phyloP scores from a whole-genome alignment of 805 yeast genomes.

The Kodamaea laetipori region DNA sequence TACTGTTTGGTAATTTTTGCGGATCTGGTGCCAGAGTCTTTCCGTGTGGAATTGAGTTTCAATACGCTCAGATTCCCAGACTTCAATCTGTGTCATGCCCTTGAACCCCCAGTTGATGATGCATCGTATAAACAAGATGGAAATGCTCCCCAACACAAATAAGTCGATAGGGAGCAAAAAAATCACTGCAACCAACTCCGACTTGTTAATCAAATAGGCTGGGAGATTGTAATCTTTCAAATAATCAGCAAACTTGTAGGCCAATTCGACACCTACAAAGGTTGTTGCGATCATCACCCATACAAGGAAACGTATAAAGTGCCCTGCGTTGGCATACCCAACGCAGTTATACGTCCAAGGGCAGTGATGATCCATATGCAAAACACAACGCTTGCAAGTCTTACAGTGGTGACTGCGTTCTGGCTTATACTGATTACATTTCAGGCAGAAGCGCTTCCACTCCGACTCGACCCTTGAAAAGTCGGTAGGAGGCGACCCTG shows the following conservation, averaged over 20 bases:
- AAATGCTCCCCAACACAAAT: conserved; percentile 63
- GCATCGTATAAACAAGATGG: conserved; percentile 63
- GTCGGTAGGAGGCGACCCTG: conserved; percentile 66
- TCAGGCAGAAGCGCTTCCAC: conserved; percentile 72
- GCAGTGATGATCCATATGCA: conserved; percentile 89
- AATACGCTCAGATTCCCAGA: conserved; percentile 87
- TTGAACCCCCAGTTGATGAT: conserved; percentile 50
- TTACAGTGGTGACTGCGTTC: conserved; percentile 87
- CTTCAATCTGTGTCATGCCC: conserved; percentile 88
- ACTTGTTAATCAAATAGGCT: conserved; percentile 51
- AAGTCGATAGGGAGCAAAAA: conserved; percentile 55
- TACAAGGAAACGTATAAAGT: conserved; percentile 71
- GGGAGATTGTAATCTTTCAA: conserved; percentile 57
- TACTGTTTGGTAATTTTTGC: conserved; percentile 43
- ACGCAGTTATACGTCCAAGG: conserved; percentile 95
- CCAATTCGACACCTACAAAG: conserved; percentile 46
- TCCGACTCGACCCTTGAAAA: conserved; percentile 47
- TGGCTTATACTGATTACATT: conserved; percentile 75
- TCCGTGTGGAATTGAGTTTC: conserved; percentile 62
- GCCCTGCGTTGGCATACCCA: conserved; percentile 76
- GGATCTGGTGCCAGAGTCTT: conserved; percentile 53
- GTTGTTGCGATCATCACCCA: conserved; percentile 62
- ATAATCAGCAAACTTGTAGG: conserved; percentile 40
- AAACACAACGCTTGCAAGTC: conserved; percentile 70
- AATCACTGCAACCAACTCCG: conserved; percentile 57